These are phyloP conservation scores for Eimeria acervulina DNA, from an alignment of 169 alveolate genomes.

Conservation along the genomic window DNA sequence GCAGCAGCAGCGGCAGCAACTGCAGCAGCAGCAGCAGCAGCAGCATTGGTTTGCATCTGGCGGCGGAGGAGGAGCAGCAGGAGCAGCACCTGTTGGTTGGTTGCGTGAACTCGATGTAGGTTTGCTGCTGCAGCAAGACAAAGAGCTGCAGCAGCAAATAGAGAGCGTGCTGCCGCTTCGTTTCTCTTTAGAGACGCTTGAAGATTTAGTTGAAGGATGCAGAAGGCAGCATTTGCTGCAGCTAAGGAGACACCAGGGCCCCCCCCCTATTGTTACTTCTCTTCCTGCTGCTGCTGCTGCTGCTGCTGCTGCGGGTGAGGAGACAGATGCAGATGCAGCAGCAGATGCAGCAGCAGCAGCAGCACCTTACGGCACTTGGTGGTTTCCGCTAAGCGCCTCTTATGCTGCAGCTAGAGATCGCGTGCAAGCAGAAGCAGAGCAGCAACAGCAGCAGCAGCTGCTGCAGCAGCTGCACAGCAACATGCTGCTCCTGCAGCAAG, in stretches of 20 bases:
- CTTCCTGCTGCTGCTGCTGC: constrained; percentile 25
- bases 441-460: constrained; percentile 17
- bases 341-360: constrained; percentile 14
- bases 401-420: not conserved
- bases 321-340: too few relatives aligned
- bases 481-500: constrained; percentile 36
- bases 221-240: constrained; percentile 42
- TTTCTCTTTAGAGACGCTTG: not conserved
- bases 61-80: not conserved
- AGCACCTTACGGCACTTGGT: not conserved
- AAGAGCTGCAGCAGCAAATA: constrained; percentile 40
- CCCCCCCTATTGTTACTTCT: not conserved
- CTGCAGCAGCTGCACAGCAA: not conserved
- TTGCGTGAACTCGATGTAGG: not conserved
- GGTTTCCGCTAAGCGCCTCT: constrained; percentile 16
- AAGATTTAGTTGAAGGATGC: constrained; percentile 22
- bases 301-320: not conserved
- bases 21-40: not conserved
- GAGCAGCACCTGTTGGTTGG: not conserved
- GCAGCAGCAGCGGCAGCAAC: not conserved
- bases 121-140: constrained; percentile 32
- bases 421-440: not conserved
- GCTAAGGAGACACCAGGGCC: not conserved
- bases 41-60: not conserved
- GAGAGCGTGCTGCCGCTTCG: constrained; percentile 24